Conservation (phyloP, 1,284 basidiomycete species). For the Leccinum pachyderme region DNA sequence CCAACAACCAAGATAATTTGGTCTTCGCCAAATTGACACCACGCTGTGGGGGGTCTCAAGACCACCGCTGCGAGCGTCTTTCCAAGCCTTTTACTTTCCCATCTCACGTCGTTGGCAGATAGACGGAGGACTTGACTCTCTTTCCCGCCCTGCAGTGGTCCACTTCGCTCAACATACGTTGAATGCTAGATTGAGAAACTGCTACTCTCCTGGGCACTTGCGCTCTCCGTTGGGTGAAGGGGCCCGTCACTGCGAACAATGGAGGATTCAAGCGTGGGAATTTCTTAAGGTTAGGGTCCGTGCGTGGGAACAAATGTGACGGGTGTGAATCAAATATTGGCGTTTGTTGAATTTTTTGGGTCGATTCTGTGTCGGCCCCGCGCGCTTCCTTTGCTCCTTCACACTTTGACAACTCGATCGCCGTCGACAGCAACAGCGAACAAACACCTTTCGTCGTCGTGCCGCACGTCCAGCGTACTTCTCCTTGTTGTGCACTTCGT, state of each 20-base stretch:
- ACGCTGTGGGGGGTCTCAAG: slow-evolving; percentile 24
- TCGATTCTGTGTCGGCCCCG: slow-evolving; percentile 44
- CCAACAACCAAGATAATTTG: slow-evolving; percentile 13
- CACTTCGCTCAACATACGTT: not conserved
- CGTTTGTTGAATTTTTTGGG: slow-evolving; percentile 39
- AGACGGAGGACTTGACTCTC: not conserved
- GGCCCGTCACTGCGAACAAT: slow-evolving; percentile 19
- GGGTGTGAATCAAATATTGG: slow-evolving; percentile 40
- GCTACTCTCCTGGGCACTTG: not conserved
- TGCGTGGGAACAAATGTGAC: slow-evolving; percentile 40
- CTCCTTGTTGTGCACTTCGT: slow-evolving; percentile 25
- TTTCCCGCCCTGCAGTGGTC: not conserved
- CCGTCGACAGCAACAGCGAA: slow-evolving; percentile 35
- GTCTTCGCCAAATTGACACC: slow-evolving; percentile 8
- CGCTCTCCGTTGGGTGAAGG: slow-evolving; percentile 1
- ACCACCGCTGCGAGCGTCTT: slow-evolving; percentile 21
- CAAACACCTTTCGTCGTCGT: slow-evolving; percentile 32
- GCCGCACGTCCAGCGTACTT: slow-evolving; percentile 27
- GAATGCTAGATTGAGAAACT: too few species aligned
- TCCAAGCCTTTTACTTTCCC: slow-evolving; percentile 3
- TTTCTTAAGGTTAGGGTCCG: slow-evolving; percentile 39
- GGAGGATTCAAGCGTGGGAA: slow-evolving; percentile 31
- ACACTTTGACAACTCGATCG: slow-evolving; percentile 42
- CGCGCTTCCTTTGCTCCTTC: slow-evolving; percentile 45
- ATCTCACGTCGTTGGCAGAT: not conserved